These are phyloP conservation scores for Scedosporium apiospermum DNA, from an alignment of 2,329 filamentous ascomycete species.

Conservation along the genomic window DNA sequence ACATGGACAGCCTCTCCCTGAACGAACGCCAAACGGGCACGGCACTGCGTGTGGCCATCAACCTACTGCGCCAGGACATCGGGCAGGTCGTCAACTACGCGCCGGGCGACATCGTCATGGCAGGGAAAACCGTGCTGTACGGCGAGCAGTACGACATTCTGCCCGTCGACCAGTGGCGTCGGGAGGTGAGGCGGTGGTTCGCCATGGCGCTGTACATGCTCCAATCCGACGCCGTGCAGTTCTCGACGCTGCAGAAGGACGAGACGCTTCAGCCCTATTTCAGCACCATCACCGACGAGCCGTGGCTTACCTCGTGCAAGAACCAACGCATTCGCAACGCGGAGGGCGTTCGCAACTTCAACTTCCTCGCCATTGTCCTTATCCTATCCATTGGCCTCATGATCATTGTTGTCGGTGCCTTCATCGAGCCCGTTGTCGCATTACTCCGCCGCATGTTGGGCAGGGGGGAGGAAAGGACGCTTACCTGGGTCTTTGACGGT, in stretches of 20 bases:
- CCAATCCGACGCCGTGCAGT: constrained; percentile 6
- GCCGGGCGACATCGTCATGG: constrained; percentile 6
- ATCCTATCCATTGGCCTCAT: constrained; percentile 3
- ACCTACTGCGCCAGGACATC: constrained; percentile 5
- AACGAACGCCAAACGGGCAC: constrained; percentile 4
- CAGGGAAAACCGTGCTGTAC: constrained; percentile 4
- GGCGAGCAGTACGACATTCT: constrained; percentile 7
- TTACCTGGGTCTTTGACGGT: constrained; percentile 6
- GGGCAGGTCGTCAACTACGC: constrained; percentile 4
- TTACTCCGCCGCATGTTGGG: constrained; percentile 1
- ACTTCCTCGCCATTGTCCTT: constrained; percentile 8
- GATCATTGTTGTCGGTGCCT: constrained; percentile 1
- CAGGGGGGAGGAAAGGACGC: background rate
- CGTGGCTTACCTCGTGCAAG: constrained; percentile 6
- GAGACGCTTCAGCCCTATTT: background rate
- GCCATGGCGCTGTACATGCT: constrained; percentile 6
- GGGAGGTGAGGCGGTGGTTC: constrained; percentile 4
- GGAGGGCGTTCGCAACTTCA: constrained; percentile 5
- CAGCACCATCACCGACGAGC: background rate
- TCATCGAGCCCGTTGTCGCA: constrained; percentile 4
- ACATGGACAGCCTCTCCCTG: background rate
- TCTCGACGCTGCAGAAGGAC: constrained; percentile 2
- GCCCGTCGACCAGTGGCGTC: constrained; percentile 5
- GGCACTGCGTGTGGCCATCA: constrained; percentile 2
- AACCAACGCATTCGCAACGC: constrained; percentile 5